phyloP scores from a whole-genome alignment of 2,329 filamentous ascomycete genomes.

The Coniosporium tulheliwenetii region DNA sequence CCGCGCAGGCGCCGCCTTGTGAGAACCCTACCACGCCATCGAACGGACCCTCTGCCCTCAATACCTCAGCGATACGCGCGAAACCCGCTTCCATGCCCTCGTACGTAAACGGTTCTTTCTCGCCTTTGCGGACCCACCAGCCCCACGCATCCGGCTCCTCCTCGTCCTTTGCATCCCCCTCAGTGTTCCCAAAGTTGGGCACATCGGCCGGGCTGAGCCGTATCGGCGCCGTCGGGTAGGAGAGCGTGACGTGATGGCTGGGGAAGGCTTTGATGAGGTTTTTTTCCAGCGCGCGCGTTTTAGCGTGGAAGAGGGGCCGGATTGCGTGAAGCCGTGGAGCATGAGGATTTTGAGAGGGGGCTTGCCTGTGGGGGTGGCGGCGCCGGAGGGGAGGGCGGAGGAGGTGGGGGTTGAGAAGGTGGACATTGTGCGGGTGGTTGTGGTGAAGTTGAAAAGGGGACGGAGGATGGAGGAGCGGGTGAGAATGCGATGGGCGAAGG shows the following conservation, averaged over 20 bases:
- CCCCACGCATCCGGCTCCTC: slow-evolving; percentile 54
- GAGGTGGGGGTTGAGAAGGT: neutral
- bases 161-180: slow-evolving; percentile 21
- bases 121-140: slow-evolving; percentile 65
- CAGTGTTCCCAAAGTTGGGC: slow-evolving; percentile 49
- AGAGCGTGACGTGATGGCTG: slow-evolving; percentile 31
- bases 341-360: slow-evolving; percentile 27
- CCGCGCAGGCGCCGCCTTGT: slow-evolving; percentile 61
- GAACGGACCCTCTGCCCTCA: slow-evolving; percentile 49
- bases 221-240: slow-evolving; percentile 31
- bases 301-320: slow-evolving; percentile 72
- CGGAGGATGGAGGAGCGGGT: too few species aligned
- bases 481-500: neutral
- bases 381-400: neutral
- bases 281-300: slow-evolving; percentile 78
- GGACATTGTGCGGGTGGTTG: neutral
- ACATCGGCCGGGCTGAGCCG: slow-evolving; percentile 30
- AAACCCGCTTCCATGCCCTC: slow-evolving; percentile 56
- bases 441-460: neutral
- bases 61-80: slow-evolving; percentile 40
- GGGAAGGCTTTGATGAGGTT: slow-evolving; percentile 59
- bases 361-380: neutral
- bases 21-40: slow-evolving; percentile 73
- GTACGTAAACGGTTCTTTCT: slow-evolving; percentile 41
- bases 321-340: slow-evolving; percentile 72